These are phyloP conservation scores for Mortierella polycephala DNA, from an alignment of 371 early-diverging fungal species.

Conservation along the genomic window DNA sequence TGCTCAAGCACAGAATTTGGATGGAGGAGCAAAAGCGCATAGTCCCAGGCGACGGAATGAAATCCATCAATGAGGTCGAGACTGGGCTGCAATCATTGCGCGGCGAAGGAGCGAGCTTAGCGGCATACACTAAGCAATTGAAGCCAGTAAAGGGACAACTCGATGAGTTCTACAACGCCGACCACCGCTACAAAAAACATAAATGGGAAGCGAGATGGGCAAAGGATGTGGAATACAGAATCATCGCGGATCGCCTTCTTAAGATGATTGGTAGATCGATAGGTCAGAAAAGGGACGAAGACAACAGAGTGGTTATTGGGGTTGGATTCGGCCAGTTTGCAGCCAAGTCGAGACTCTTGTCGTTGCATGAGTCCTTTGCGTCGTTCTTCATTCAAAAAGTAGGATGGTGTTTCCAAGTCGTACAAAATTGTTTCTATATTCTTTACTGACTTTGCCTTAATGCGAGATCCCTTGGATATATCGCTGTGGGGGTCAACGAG, in stretches of 20 bases:
- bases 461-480: conserved; percentile 13
- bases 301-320: conserved; percentile 9
- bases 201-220: conserved; percentile 18
- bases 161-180: conserved; percentile 2
- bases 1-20: conserved; percentile 5
- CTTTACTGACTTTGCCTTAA: neutral
- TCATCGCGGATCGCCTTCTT: conserved; percentile 8
- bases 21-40: too few species aligned
- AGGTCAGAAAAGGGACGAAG: neutral
- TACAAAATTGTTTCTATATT: too few species aligned
- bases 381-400: conserved; percentile 7
- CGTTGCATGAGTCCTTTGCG: conserved; percentile 14
- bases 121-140: neutral
- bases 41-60: too few species aligned
- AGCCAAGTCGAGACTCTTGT: neutral
- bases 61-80: neutral
- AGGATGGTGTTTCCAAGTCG: too few species aligned
- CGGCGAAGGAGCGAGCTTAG: neutral
- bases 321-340: conserved; percentile 9
- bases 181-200: conserved; percentile 2
- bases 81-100: neutral
- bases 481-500: conserved; percentile 8
- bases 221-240: conserved; percentile 2
- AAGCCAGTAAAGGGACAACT: neutral
- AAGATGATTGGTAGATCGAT: conserved; percentile 13